Evolutionary conservation across 192 early-diverging fungal species (phyloP).

Genomic region (Coemansia sp.): DNA sequence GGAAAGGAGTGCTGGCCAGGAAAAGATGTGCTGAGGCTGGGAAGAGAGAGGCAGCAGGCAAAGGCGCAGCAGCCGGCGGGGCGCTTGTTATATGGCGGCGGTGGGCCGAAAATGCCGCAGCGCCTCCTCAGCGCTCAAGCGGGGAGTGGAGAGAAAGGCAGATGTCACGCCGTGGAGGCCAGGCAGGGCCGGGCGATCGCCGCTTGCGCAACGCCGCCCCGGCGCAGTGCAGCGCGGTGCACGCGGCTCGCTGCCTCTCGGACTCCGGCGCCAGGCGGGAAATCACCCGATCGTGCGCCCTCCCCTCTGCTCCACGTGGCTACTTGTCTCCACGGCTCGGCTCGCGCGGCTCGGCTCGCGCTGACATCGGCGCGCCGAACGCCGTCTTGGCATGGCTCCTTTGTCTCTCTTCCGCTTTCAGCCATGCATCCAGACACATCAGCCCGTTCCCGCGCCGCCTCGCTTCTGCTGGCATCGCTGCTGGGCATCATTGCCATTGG

Average conservation of each 20-base stretch:
- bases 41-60: slow-evolving; percentile 2
- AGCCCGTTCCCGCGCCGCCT: slow-evolving; percentile 16
- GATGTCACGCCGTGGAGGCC: not conserved
- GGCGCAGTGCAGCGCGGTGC: slow-evolving; percentile 11
- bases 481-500: slow-evolving; percentile 32
- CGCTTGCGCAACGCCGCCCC: not conserved
- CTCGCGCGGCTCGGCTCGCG: slow-evolving; percentile 1
- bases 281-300: slow-evolving; percentile 5
- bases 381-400: not conserved
- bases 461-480: slow-evolving; percentile 29
- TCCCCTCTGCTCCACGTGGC: not conserved
- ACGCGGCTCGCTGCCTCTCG: slow-evolving; percentile 11
- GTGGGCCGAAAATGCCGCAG: slow-evolving; percentile 5
- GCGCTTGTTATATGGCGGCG: slow-evolving; percentile 8
- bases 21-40: slow-evolving; percentile 1
- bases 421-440: slow-evolving; percentile 1
- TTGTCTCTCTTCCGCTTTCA: not conserved
- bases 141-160: not conserved
- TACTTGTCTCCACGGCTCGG: not conserved
- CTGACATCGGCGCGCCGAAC: not conserved
- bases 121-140: slow-evolving; percentile 4
- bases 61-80: not conserved
- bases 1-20: not conserved
- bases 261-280: slow-evolving; percentile 13
- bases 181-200: slow-evolving; percentile 5